These are phyloP conservation scores for Juncus effusus DNA, from an alignment of 176 grass and related monocot genomes.

Conservation along the genomic window DNA sequence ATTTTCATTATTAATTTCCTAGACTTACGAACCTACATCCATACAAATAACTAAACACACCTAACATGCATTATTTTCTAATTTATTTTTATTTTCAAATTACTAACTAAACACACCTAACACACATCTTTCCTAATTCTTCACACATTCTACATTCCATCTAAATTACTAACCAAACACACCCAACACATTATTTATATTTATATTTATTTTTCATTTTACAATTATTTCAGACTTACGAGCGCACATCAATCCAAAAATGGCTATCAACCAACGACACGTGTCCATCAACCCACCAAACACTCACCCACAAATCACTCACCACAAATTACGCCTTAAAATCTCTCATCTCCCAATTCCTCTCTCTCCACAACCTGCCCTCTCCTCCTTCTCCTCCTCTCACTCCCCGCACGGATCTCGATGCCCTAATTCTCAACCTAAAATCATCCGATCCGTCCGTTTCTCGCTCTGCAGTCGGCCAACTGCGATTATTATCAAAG, in stretches of 20 bases:
- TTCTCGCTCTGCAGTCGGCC: conserved; percentile 57
- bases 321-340: conserved; percentile 82
- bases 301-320: conserved; percentile 48
- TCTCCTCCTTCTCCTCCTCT: conserved; percentile 22
- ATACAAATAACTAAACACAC: too few relatives aligned
- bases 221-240: conserved; percentile 64
- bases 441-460: conserved; percentile 50
- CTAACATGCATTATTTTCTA: too few relatives aligned
- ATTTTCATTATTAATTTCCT: too few relatives aligned
- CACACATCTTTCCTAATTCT: too few relatives aligned
- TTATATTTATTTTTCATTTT: conserved; percentile 12
- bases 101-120: too few relatives aligned
- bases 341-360: conserved; percentile 83
- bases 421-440: conserved; percentile 65
- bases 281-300: conserved; percentile 88
- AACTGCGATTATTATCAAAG: conserved; percentile 84
- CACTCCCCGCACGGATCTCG: conserved; percentile 61
- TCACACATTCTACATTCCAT: too few relatives aligned
- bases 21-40: too few relatives aligned
- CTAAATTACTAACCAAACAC: too few relatives aligned
- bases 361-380: conserved; percentile 57
- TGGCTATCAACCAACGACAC: conserved; percentile 70
- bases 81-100: too few relatives aligned
- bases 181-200: conserved; percentile 8
- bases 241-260: conserved; percentile 64